Evolutionary conservation across 2,329 filamentous ascomycete genomes (phyloP), one percentile per base, ranked within the genome.

Genomic region (Pseudogymnoascus sp.): DNA sequence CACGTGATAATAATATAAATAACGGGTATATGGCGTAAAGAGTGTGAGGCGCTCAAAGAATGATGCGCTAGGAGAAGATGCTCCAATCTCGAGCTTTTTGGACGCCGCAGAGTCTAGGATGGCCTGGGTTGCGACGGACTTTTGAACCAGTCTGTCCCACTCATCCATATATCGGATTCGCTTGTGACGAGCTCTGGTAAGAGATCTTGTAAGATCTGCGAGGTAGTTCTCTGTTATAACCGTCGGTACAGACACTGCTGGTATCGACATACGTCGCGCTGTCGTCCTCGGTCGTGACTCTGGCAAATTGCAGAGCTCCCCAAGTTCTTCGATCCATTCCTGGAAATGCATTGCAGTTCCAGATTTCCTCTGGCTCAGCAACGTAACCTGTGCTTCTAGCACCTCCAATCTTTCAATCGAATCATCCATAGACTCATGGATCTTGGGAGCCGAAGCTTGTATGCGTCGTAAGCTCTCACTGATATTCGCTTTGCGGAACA

Each of bases 241-340:
- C 17, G 88, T 86, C 0, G 93, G 93, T 2, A 93, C 73, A 4
- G 75, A 79, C 62, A 79, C 77, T 50, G 75, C 73, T 28, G 80
- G 76, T 19, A 77, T 75, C 47, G 76, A 71, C 65, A 79, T 72
- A 19, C 77, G 75, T 31, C 78, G 73, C 53, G 74, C 71, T 50
- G 75, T 68, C 50, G 75, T 73, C 62, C 80, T 77, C 2, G 82
- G 79, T 44, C 79, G 78, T 3, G 80, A 78, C 68, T 93, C 90
- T 1, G 87, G 84, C 5, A 91, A 75, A 69, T 84, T 87, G 50
- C 87, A 86, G 67, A 88, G 84, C 67, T 97, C 93, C 2, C 86
- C 87, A 33, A 99, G 79, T 72, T 99, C 95, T 68, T 97, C 93
- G 68, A 99, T 96, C 95, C 95, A 99, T 69, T 96, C 93, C 68